These are phyloP conservation scores for Podospora pseudocomata DNA, from an alignment of 495 filamentous ascomycete genomes.

Conservation along the genomic window DNA sequence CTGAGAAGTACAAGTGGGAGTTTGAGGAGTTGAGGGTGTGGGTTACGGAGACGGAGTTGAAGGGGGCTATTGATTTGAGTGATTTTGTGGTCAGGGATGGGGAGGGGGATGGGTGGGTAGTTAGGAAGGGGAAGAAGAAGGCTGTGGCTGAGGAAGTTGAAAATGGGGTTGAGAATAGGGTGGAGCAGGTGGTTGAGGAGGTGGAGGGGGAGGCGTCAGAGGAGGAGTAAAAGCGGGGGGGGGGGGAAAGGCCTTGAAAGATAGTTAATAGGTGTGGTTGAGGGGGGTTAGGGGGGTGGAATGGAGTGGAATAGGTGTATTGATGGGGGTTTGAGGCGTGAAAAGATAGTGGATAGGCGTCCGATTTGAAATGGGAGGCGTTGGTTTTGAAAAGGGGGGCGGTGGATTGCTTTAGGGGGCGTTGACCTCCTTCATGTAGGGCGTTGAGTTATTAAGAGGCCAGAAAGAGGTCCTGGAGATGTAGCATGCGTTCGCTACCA, in stretches of 20 bases:
- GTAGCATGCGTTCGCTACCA: too few relatives aligned
- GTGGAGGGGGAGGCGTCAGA: background rate
- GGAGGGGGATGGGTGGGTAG: background rate
- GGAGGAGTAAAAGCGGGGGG: background rate
- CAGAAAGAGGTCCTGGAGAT: background rate
- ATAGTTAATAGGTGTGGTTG: too few relatives aligned
- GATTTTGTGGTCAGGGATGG: slow-evolving; percentile 23
- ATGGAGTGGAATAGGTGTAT: background rate
- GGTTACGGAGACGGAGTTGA: slow-evolving; percentile 13
- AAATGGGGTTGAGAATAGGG: too few relatives aligned
- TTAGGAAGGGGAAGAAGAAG: background rate
- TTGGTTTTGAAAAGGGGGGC: background rate
- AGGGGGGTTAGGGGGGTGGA: too few relatives aligned
- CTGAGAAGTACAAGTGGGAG: slow-evolving; percentile 13
- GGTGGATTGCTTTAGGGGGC: background rate
- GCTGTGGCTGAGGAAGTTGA: background rate
- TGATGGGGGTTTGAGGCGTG: background rate
- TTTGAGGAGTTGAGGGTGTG: slow-evolving; percentile 20
- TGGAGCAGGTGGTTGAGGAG: background rate
- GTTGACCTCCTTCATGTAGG: background rate
- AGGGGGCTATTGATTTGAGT: slow-evolving; percentile 22
- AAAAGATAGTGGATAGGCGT: background rate
- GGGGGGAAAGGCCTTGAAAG: too few relatives aligned
- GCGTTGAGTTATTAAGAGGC: background rate
- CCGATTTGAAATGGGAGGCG: background rate